These are phyloP conservation scores for Trichophyton mentagrophytes DNA, from an alignment of 2,329 filamentous ascomycete species.

Conservation along the genomic window DNA sequence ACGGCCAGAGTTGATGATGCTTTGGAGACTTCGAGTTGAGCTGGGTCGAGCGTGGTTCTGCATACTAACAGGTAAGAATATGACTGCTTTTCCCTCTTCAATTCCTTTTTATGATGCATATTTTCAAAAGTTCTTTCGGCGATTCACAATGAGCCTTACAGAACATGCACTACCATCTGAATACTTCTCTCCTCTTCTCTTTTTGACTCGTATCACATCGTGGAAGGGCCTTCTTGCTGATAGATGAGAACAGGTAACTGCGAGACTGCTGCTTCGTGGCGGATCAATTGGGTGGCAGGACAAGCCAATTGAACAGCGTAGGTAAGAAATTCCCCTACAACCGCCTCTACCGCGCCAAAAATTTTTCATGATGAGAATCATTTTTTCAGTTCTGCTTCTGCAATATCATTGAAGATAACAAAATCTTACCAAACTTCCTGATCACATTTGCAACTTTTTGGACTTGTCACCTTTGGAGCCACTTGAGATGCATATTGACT, in stretches of 20 bases:
- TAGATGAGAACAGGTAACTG: background rate
- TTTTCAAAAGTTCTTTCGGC: conserved; percentile 40
- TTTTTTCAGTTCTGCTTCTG: conserved; percentile 52
- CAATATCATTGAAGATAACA: conserved; percentile 45
- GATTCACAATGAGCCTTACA: conserved; percentile 41
- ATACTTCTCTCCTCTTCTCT: background rate
- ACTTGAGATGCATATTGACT: background rate
- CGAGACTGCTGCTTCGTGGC: background rate
- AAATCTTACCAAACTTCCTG: conserved; percentile 22
- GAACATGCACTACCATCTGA: conserved; percentile 54
- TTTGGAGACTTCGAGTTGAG: background rate
- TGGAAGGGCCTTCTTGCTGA: background rate
- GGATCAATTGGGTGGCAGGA: background rate
- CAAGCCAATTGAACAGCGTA: background rate
- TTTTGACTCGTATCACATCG: background rate
- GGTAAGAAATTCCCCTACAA: background rate
- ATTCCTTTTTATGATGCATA: conserved; percentile 16
- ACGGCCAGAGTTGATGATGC: background rate
- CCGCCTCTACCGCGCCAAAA: background rate
- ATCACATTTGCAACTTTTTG: conserved; percentile 22
- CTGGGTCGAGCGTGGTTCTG: background rate
- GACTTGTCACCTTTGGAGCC: background rate
- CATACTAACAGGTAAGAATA: background rate
- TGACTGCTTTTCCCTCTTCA: conserved; percentile 4
- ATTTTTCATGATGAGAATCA: conserved; percentile 37